These are phyloP conservation scores for Penicillium corylophilum DNA, from an alignment of 2,329 filamentous ascomycete genomes.

Conservation along the genomic window DNA sequence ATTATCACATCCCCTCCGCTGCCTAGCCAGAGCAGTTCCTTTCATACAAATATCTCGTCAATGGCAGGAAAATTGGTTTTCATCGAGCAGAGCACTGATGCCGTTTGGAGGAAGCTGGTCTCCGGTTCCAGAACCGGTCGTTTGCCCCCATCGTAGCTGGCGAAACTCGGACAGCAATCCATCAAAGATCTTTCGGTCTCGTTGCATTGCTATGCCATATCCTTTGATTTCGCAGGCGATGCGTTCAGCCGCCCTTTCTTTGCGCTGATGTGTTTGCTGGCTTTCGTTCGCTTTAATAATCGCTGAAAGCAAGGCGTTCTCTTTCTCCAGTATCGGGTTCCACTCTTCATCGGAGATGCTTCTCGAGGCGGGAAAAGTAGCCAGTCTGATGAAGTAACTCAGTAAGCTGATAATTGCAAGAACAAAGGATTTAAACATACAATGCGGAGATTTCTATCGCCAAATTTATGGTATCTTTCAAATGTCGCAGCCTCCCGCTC, in stretches of 20 bases:
- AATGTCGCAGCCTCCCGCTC: not conserved
- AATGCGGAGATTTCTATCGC: not conserved
- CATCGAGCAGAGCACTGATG: not conserved
- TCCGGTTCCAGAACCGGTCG: not conserved
- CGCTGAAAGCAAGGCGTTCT: not conserved
- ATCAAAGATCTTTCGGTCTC: not conserved
- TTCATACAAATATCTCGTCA: not conserved
- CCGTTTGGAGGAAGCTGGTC: not conserved
- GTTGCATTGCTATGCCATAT: not conserved
- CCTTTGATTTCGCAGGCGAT: not conserved
- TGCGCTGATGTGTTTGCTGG: not conserved
- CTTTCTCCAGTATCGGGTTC: not conserved
- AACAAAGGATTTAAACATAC: not conserved
- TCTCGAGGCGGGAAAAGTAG: not conserved
- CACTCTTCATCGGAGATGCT: not conserved
- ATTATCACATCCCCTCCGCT: not conserved
- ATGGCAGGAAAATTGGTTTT: not conserved
- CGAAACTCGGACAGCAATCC: not conserved
- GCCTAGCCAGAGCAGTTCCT: not conserved
- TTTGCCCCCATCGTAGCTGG: not conserved
- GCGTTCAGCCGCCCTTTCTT: not conserved
- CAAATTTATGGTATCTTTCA: not conserved
- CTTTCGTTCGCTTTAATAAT: not conserved
- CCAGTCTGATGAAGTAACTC: not conserved
- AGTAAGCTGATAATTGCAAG: not conserved